Base-by-base conservation (phyloP, 2,329 filamentous ascomycete genomes). In the Apiospora rasikravindrae region DNA sequence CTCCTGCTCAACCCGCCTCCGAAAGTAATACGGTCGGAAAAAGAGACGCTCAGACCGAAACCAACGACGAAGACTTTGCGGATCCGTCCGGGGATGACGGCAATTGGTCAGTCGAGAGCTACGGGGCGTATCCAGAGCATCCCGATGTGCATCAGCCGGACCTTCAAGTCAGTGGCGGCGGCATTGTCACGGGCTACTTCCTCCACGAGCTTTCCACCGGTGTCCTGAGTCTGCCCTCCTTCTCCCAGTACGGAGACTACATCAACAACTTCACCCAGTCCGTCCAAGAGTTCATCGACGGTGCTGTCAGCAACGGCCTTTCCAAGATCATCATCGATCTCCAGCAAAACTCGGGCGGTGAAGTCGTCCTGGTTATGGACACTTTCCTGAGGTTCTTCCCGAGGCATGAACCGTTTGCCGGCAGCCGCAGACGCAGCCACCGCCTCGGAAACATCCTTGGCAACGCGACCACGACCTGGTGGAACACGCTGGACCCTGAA, bases 141-240 rank as follows among this genome's bases (percentile, higher is more conserved):
- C 70, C 75, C 10, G 73, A 76, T 33, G 69, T 75, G 19, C 57
- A 66, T 2, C 75, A 77, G 67, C 61, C 70, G 4, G 73, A 73
- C 26, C 47, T 76, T 6, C 71, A 61, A 8, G 33, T 51, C 22
- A 37, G 37, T 24, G 73, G 72, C 22, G 71, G 71, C 22, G 74
- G 73, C 51, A 66, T 75, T n/a, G 64, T 75, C 5, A 69, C 73
- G 61, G 77, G 74, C 4, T 78, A 77, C 22, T 77, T 76, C 70
- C 69, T 77, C 7, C 69, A 72, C 24, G 74, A 76, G 33, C 75
- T 76, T 0, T 75, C 77, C 1, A 78, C 79, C 10, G 80, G 79
- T 6, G 81, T 85, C 0, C 75, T 85, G 13, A 84, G 82, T 67
- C 81, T 84, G 47, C 83, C 83, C 1, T 81, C 73, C 69, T 85